A percentile compares a stretch with the other conserved stretches of the same genome.
These are phyloP conservation scores for Hanseniaspora lindneri DNA, from an alignment of 805 yeast species.

Conservation along the genomic window DNA sequence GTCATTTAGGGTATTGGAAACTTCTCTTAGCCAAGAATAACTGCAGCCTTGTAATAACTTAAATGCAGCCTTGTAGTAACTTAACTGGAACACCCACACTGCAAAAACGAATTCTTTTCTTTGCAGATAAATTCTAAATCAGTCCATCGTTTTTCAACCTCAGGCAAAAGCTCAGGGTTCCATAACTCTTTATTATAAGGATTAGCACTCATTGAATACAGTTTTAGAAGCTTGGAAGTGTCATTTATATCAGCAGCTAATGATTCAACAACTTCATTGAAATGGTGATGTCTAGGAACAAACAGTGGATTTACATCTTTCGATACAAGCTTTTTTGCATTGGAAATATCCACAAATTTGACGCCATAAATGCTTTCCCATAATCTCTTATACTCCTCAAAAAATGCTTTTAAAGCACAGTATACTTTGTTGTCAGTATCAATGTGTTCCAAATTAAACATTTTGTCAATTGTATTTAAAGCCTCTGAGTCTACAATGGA, in stretches of 20 bases:
- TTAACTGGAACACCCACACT: constrained; percentile 58
- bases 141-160: constrained; percentile 45
- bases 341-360: too few relatives aligned
- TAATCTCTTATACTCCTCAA: constrained; percentile 36
- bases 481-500: constrained; percentile 19
- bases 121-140: constrained; percentile 37
- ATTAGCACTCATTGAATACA: constrained; percentile 56
- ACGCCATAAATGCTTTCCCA: constrained; percentile 39
- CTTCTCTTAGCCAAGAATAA: too few relatives aligned
- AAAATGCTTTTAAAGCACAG: constrained; percentile 31
- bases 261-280: constrained; percentile 68
- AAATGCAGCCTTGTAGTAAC: too few relatives aligned
- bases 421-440: constrained; percentile 29
- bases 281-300: constrained; percentile 72
- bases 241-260: constrained; percentile 21
- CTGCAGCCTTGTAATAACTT: too few relatives aligned
- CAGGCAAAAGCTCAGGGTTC: constrained; percentile 46
- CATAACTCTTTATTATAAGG: constrained; percentile 64
- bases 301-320: constrained; percentile 57
- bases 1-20: too few relatives aligned
- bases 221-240: constrained; percentile 41
- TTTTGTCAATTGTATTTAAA: constrained; percentile 18
- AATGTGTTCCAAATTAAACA: constrained; percentile 24
- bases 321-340: constrained; percentile 35
- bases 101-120: constrained; percentile 46